Base-by-base conservation (phyloP, 2,329 filamentous ascomycete genomes). In the Xylaria sp. region DNA sequence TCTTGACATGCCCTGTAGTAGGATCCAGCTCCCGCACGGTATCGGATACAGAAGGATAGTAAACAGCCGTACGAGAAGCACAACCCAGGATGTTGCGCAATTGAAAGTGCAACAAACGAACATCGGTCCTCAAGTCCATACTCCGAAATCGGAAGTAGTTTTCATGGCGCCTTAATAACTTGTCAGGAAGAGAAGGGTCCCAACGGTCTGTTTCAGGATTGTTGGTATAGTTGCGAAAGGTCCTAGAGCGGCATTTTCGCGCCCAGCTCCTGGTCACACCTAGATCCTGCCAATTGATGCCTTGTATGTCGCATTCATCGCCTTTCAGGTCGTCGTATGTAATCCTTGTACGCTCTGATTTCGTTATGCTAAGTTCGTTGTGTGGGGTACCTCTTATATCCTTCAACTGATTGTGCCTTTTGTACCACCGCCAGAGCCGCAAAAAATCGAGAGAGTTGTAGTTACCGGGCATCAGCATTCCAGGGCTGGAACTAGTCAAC, bases 21-120 rank as follows among this genome's bases (percentile, higher is more conserved):
- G 86, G 84, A 74, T 90, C 87, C 70, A 87, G 82, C 63, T 86
- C 82, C 51, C 84, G 81, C 20, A 91, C 81, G 15, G 83, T 82
- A 58, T 81, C 81, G 50, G 62, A 41, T 28, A 78, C 76, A 44
- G 84, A 83, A 2, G 88, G 85, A 73, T 90, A 91, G 75, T 87
- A 91, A 9, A 84, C 82, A 51, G 86, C 84, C 7, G 84, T 86
- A 39, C 85, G 82, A 9, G 86, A 87, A 5, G 86, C 83, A 74
- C 85, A 86, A 2, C 87, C 87, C 23, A 92, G 79, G 18, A 90
- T 82, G 73, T 90, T 90, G 52, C 90, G 87, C 13, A 91, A 81
- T 75, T 92, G 90, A 70, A 91, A 91, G 78, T 92, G 90, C n/a
- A 87, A 82, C 20, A 91, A 78, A 69, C 84, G 82, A 28, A 89